A percentile compares a stretch with the other conserved stretches of the same genome.
Conservation (phyloP, 2,329 filamentous ascomycete genomes). For the Fusarium staphyleae region DNA sequence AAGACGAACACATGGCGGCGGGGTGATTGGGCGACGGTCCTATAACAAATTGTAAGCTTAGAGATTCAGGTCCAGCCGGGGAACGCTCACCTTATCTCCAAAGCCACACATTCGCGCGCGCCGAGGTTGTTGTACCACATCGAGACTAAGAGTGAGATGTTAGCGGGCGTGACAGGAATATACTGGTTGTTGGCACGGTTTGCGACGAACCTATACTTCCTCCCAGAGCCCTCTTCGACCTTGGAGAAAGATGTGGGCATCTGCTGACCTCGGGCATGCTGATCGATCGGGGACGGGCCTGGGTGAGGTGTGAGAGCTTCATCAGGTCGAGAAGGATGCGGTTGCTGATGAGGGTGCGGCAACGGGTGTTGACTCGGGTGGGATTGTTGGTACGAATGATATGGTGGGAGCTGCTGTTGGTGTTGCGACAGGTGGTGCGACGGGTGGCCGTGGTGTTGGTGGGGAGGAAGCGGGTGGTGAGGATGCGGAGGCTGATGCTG, state of each 20-base stretch:
- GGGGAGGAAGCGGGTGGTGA: constrained; percentile 35
- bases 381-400: constrained; percentile 35
- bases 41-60: constrained; percentile 47
- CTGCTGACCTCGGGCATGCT: constrained; percentile 21
- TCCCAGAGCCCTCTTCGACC: constrained; percentile 46
- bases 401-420: constrained; percentile 32
- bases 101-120: constrained; percentile 98
- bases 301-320: constrained; percentile 31
- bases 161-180: constrained; percentile 13
- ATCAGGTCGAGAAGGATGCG: constrained; percentile 35
- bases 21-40: constrained; percentile 95
- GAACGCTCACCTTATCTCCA: constrained; percentile 81
- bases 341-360: constrained; percentile 37
- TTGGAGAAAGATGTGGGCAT: constrained; percentile 44
- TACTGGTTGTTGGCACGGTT: background rate
- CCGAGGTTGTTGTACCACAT: constrained; percentile 88
- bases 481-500: constrained; percentile 25
- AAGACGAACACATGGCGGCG: constrained; percentile 88
- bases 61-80: background rate
- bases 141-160: constrained; percentile 58
- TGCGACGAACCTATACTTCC: constrained; percentile 47
- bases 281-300: constrained; percentile 26
- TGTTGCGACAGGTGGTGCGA: constrained; percentile 33
- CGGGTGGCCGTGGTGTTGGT: constrained; percentile 30
- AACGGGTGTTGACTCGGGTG: constrained; percentile 37